Conservation (phyloP, 768 basidiomycete genomes). For the Termitomyces sp. region DNA sequence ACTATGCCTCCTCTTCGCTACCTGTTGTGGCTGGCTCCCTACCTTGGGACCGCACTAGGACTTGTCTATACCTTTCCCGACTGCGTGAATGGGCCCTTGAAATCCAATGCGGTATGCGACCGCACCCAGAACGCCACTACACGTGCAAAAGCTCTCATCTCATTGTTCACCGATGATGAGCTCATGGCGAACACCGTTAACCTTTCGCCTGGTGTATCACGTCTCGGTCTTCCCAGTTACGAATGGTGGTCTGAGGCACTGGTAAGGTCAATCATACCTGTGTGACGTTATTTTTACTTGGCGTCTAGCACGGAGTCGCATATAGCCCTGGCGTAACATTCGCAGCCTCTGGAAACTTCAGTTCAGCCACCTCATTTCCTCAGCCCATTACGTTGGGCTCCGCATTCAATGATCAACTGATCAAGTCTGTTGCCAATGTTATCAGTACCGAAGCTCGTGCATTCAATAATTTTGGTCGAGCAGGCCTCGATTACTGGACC, state of each 20-base stretch:
- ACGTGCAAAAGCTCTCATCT: constrained; percentile 43
- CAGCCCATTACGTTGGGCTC: constrained; percentile 50
- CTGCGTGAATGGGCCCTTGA: constrained; percentile 40
- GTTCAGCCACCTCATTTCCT: constrained; percentile 54
- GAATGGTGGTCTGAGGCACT: constrained; percentile 60
- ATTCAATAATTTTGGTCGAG: constrained; percentile 47
- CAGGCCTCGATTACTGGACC: constrained; percentile 52
- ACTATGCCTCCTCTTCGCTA: constrained; percentile 1
- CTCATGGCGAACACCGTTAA: constrained; percentile 47
- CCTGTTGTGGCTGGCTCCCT: constrained; percentile 6
- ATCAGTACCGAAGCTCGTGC: constrained; percentile 54
- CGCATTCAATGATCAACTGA: constrained; percentile 47
- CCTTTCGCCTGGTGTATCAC: constrained; percentile 42
- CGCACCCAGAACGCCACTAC: constrained; percentile 34
- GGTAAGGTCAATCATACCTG: constrained; percentile 19
- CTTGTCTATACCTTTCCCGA: constrained; percentile 39
- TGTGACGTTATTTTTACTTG: neutral
- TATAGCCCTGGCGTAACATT: constrained; percentile 46
- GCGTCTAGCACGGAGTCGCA: constrained; percentile 47
- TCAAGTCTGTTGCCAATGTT: constrained; percentile 41
- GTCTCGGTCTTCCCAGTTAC: constrained; percentile 49
- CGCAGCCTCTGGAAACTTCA: constrained; percentile 42
- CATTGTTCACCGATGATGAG: constrained; percentile 44
- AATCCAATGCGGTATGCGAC: constrained; percentile 41
- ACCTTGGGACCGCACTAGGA: neutral